Conservation (phyloP, 2,329 filamentous ascomycete species). For the Aspergillus clavatus region DNA sequence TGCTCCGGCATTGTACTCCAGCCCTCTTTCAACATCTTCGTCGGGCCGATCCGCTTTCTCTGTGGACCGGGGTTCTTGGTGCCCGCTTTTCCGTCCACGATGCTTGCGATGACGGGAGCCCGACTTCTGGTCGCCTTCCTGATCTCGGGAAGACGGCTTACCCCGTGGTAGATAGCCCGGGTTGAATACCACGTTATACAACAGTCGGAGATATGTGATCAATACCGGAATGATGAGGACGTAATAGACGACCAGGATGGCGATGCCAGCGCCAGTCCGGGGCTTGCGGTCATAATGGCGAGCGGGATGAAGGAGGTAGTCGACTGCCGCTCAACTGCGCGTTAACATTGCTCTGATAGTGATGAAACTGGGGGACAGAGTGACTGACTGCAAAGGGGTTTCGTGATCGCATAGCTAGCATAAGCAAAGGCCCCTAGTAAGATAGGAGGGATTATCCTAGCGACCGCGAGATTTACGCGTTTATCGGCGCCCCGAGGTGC, state of each 20-base stretch:
- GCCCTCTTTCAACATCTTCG: constrained; percentile 26
- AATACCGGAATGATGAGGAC: constrained; percentile 64
- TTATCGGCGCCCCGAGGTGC: constrained; percentile 28
- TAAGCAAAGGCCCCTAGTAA: constrained; percentile 64
- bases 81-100: constrained; percentile 22
- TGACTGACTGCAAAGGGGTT: constrained; percentile 62
- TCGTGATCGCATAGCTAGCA: constrained; percentile 66
- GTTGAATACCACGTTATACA: constrained; percentile 62
- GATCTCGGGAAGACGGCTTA: constrained; percentile 33
- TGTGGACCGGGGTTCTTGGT: constrained; percentile 16
- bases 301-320: constrained; percentile 61
- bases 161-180: constrained; percentile 70
- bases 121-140: constrained; percentile 18
- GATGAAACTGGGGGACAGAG: neutral
- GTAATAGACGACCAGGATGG: constrained; percentile 68
- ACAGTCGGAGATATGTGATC: constrained; percentile 64
- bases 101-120: constrained; percentile 14
- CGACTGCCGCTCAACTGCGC: constrained; percentile 47
- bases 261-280: constrained; percentile 57
- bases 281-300: constrained; percentile 34
- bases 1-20: constrained; percentile 20
- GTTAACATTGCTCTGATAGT: neutral
- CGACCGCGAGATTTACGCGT: constrained; percentile 54
- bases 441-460: constrained; percentile 64
- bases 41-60: constrained; percentile 21